Base-by-base conservation (phyloP, 2,329 filamentous ascomycete species). In the Colletotrichum eleusines region DNA sequence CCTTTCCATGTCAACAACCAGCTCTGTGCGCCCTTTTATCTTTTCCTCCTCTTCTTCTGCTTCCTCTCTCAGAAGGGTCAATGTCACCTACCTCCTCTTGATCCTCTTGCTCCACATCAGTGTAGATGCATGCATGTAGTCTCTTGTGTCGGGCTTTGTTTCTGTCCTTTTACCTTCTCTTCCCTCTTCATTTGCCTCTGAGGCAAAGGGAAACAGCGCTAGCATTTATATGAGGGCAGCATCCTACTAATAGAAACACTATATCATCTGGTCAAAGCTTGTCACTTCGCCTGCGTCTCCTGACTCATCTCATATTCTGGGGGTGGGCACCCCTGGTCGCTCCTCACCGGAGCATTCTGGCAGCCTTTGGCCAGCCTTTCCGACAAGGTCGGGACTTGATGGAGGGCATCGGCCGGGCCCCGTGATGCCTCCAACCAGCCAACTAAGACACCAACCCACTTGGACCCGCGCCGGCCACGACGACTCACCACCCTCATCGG, bases 271-370 rank as follows among this genome's bases (percentile, higher is more conserved):
- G 66, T 53, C 59, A 48, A 51, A 46, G 60, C 55, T 46, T 64
- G 54, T 72, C 65, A 61, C 66, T 72, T 57, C 66, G 51, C 54
- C 54, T 61, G 61, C 60, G 59, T 70, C 69, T 72, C 66, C 69
- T 72, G 69, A 72, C 69, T 72, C 66, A 65, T 72, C 69, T 54
- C 50, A 70, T 70, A 44, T 61, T 44, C 66, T 46, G 61, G 60
- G 66, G 60, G 46, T 60, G 65, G 60, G 35, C 26, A 60, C 48
- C 55, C 69, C 44, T 31, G 18, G 59, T 46, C 38, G 33, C 54
- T 35, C 53, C 66, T 65, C 54, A 23, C 54, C 60, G 54, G 66
- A 11, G 38, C 48, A 20, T 50, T 61, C 42, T 70, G 28, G 33
- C 64, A 68, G 65, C 42, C 46, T 58, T 31, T 54, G 51, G 31